phyloP scores from a whole-genome alignment of 495 filamentous ascomycete genomes.

The Xylaria nigripes region DNA sequence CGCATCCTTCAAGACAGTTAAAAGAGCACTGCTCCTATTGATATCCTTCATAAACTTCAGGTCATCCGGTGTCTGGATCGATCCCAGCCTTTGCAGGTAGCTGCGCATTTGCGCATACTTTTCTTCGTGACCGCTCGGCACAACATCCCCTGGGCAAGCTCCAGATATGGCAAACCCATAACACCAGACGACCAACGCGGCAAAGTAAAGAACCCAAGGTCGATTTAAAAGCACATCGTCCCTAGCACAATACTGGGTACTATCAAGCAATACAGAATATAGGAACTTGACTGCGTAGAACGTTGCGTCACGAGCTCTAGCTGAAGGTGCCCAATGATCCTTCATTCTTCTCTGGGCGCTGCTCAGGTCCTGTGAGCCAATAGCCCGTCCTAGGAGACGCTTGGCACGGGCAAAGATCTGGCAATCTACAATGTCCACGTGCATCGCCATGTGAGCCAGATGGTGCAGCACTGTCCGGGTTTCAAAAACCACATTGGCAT shows the following conservation, averaged over 20 bases:
- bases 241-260: conserved; percentile 62
- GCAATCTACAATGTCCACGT: conserved; percentile 95
- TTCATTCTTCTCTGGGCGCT: conserved; percentile 80
- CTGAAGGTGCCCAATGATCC: conserved; percentile 82
- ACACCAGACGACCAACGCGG: conserved; percentile 85
- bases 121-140: conserved; percentile 50
- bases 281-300: conserved; percentile 91
- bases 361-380: conserved; percentile 71
- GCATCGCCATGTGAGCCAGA: conserved; percentile 95
- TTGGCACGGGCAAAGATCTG: conserved; percentile 90
- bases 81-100: conserved; percentile 67
- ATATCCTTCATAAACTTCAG: conserved; percentile 65
- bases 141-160: conserved; percentile 43
- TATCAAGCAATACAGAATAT: conserved; percentile 62
- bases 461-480: conserved; percentile 83
- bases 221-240: conserved; percentile 88
- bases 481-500: conserved; percentile 77
- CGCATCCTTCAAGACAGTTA: conserved; percentile 72
- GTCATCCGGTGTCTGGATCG: conserved; percentile 71
- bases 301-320: conserved; percentile 83
- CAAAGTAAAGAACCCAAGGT: conserved; percentile 96
- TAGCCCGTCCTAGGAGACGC: conserved; percentile 75
- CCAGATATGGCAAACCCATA: conserved; percentile 93
- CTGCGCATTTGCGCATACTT: conserved; percentile 69
- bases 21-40: conserved; percentile 73